A percentile compares a stretch with the other conserved stretches of the same genome.
Conservation (phyloP, 805 yeast genomes). For the Grigorovia jiainica region DNA sequence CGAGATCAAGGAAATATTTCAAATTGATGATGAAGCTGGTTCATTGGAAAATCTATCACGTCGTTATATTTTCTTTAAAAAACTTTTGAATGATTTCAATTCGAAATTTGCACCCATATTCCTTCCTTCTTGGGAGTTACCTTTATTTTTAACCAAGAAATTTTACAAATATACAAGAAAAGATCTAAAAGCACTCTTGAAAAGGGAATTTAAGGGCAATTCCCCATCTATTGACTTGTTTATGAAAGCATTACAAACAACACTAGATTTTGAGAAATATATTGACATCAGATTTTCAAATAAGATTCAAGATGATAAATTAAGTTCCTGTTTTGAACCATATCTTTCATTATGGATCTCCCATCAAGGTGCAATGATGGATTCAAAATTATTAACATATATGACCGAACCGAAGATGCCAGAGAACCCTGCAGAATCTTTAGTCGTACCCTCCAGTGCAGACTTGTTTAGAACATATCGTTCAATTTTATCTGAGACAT, state of each 20-base stretch:
- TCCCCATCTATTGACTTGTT: constrained; percentile 51
- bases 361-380: constrained; percentile 63
- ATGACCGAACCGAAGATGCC: constrained; percentile 49
- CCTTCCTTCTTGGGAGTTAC: constrained; percentile 66
- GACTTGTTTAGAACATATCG: constrained; percentile 77
- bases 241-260: constrained; percentile 58
- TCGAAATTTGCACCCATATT: constrained; percentile 45
- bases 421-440: constrained; percentile 40
- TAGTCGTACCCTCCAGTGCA: constrained; percentile 77
- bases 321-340: constrained; percentile 73
- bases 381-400: constrained; percentile 55
- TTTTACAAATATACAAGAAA: constrained; percentile 63
- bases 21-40: constrained; percentile 84
- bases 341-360: constrained; percentile 77
- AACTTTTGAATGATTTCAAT: constrained; percentile 52
- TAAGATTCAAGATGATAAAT: constrained; percentile 32
- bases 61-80: constrained; percentile 72
- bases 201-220: constrained; percentile 33
- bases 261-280: constrained; percentile 75
- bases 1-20: constrained; percentile 70
- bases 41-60: constrained; percentile 78
- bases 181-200: constrained; percentile 50
- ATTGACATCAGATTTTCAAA: constrained; percentile 55
- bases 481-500: constrained; percentile 58
- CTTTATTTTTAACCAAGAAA: constrained; percentile 44